phyloP scores from a whole-genome alignment of 805 yeast species.

The Kazachstania bromeliacearum region DNA sequence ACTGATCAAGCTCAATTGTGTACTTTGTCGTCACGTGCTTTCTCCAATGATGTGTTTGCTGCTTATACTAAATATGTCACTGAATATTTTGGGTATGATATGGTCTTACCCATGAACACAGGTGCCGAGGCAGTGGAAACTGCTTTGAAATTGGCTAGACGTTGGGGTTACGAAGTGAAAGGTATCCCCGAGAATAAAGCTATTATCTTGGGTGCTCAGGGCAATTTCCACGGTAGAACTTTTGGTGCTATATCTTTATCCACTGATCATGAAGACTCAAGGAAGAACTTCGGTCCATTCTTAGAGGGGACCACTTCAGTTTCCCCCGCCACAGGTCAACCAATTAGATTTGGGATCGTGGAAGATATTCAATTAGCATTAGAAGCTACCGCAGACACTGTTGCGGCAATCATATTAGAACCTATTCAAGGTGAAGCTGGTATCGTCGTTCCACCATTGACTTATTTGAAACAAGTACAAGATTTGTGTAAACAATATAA shows the following conservation, averaged over 20 bases:
- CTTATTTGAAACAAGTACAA: constrained; percentile 64
- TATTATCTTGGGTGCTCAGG: constrained; percentile 73
- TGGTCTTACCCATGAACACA: constrained; percentile 95
- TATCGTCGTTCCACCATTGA: constrained; percentile 84
- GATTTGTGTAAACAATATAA: constrained; percentile 73
- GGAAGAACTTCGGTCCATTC: constrained; percentile 83
- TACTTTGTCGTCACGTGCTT: constrained; percentile 87
- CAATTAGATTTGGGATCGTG: constrained; percentile 69
- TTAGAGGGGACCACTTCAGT: constrained; percentile 73
- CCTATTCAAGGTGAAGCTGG: constrained; percentile 99
- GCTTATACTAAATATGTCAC: constrained; percentile 79
- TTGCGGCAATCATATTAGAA: constrained; percentile 86
- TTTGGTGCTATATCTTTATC: constrained; percentile 93
- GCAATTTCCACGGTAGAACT: constrained; percentile 95
- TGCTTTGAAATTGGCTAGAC: constrained; percentile 85
- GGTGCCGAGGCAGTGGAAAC: constrained; percentile 99
- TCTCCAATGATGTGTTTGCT: constrained; percentile 83
- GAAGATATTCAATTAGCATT: constrained; percentile 83
- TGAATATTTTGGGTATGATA: constrained; percentile 81
- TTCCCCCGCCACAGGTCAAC: constrained; percentile 62
- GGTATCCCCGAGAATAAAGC: constrained; percentile 79
- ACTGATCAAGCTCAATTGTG: constrained; percentile 76
- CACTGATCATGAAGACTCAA: constrained; percentile 83
- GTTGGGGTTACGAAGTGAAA: constrained; percentile 92
- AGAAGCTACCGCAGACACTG: constrained; percentile 70